Percentiles rank a stretch among this genome's conserved stretches.
Evolutionary conservation across 2,329 filamentous ascomycete genomes (phyloP).

Genomic region (Graphilbum fragrans): DNA sequence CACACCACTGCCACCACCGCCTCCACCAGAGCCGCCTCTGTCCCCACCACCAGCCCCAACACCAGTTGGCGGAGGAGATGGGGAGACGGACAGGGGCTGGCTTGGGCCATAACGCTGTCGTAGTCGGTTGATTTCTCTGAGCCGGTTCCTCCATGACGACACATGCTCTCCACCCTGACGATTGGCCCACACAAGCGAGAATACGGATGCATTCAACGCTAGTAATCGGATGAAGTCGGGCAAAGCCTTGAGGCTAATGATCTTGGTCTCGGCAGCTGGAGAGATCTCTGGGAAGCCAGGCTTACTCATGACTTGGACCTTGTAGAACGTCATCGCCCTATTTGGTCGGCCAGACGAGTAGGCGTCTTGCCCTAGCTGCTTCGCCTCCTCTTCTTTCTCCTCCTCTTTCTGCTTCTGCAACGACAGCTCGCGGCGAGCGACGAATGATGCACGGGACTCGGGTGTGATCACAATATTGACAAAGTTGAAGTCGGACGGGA

Average conservation of each 20-base stretch:
- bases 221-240: conserved; percentile 79
- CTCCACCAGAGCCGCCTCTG: conserved; percentile 2
- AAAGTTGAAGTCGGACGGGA: conserved; percentile 90
- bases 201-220: conserved; percentile 86
- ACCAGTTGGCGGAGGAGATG: conserved; percentile 19
- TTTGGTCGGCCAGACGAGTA: conserved; percentile 7
- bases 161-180: conserved; percentile 69
- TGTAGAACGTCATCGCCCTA: conserved; percentile 51
- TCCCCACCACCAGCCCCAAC: conserved; percentile 4
- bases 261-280: conserved; percentile 77
- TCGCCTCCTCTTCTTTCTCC: conserved; percentile 3
- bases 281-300: conserved; percentile 86
- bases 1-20: conserved; percentile 29
- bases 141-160: conserved; percentile 78
- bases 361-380: conserved; percentile 12
- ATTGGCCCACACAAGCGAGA: conserved; percentile 79
- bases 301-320: conserved; percentile 79
- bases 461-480: conserved; percentile 95
- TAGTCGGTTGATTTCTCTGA: conserved; percentile 73
- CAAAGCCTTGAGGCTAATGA: conserved; percentile 71
- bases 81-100: conserved; percentile 11
- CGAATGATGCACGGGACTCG: conserved; percentile 65
- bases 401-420: conserved; percentile 11
- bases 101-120: conserved; percentile 54
- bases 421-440: conserved; percentile 43